A percentile compares a stretch with the other conserved stretches of the same genome.
phyloP scores from a whole-genome alignment of 139 green algal species.

The Chlamydomonas sp. region DNA sequence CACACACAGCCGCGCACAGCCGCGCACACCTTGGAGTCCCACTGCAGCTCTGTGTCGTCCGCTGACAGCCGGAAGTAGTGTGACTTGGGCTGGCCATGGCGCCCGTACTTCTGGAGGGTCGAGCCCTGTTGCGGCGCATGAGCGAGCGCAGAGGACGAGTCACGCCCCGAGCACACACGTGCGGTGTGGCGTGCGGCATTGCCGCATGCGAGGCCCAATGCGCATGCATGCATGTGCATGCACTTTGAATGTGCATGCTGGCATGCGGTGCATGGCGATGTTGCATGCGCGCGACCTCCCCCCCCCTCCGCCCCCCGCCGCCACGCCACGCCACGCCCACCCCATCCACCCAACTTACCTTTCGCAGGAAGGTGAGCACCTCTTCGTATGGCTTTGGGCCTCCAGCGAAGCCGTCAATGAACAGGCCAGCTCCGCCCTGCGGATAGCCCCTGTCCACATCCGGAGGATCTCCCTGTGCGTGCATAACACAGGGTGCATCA shows the following conservation, averaged over 20 bases:
- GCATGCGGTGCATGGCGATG: neutral
- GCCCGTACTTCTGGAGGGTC: conserved; percentile 71
- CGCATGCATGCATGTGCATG: neutral
- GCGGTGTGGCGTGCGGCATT: neutral
- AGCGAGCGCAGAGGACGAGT: neutral
- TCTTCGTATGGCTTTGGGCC: conserved; percentile 44
- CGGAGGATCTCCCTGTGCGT: too few relatives aligned
- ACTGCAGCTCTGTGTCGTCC: conserved; percentile 57
- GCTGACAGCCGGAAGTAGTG: conserved; percentile 63
- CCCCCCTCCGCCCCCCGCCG: too few relatives aligned
- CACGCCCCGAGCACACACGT: neutral
- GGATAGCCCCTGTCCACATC: too few relatives aligned
- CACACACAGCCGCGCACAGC: too few relatives aligned
- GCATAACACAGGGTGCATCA: too few relatives aligned
- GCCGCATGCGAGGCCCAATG: neutral
- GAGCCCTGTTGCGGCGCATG: conserved; percentile 43
- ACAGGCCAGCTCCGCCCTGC: too few relatives aligned
- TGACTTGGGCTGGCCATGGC: conserved; percentile 64
- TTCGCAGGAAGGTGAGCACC: conserved; percentile 39
- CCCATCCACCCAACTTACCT: too few relatives aligned
- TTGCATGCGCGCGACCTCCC: too few relatives aligned
- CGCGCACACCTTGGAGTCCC: conserved; percentile 51
- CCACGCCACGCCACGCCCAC: too few relatives aligned
- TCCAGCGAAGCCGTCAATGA: conserved; percentile 33
- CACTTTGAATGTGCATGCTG: neutral